phyloP scores from a whole-genome alignment of 2,329 filamentous ascomycete species.

The Alternaria gaisen region DNA sequence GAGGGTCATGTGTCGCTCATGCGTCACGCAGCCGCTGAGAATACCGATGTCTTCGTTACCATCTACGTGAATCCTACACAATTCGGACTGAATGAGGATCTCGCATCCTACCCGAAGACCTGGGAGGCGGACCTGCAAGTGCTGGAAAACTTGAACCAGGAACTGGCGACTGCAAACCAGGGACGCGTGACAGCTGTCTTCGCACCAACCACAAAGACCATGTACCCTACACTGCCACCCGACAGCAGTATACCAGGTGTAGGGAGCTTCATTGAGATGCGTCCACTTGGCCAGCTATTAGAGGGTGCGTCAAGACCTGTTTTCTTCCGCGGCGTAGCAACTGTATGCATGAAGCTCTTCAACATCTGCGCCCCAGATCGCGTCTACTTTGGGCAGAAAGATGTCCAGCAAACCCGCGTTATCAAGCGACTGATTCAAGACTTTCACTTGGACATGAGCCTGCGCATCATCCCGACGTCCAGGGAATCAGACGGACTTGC shows the following conservation, averaged over 20 bases:
- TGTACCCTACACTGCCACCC: constrained; percentile 87
- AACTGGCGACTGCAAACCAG: constrained; percentile 64
- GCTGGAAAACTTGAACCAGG: constrained; percentile 73
- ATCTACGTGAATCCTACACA: constrained; percentile 98
- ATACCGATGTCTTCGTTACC: constrained; percentile 86
- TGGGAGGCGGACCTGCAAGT: constrained; percentile 79
- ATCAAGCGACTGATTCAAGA: constrained; percentile 88
- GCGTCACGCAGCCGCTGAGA: constrained; percentile 82
- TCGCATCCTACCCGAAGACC: constrained; percentile 87
- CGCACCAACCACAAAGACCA: constrained; percentile 79
- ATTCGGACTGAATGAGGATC: constrained; percentile 88
- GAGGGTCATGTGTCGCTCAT: constrained; percentile 87
- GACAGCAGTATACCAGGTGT: constrained; percentile 75
- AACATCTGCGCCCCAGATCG: constrained; percentile 80
- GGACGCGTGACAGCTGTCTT: constrained; percentile 85
- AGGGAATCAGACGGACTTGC: constrained; percentile 85
- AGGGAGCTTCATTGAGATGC: constrained; percentile 91
- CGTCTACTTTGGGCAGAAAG: constrained; percentile 97
- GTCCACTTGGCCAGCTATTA: constrained; percentile 79
- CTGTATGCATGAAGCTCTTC: constrained; percentile 93
- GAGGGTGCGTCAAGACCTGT: constrained; percentile 89
- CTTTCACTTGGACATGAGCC: constrained; percentile 79
- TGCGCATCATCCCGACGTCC: constrained; percentile 77
- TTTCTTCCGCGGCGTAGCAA: constrained; percentile 96
- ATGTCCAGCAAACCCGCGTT: constrained; percentile 94